These are phyloP conservation scores for Bacidia gigantensis DNA, from an alignment of 495 filamentous ascomycete genomes.

Conservation along the genomic window DNA sequence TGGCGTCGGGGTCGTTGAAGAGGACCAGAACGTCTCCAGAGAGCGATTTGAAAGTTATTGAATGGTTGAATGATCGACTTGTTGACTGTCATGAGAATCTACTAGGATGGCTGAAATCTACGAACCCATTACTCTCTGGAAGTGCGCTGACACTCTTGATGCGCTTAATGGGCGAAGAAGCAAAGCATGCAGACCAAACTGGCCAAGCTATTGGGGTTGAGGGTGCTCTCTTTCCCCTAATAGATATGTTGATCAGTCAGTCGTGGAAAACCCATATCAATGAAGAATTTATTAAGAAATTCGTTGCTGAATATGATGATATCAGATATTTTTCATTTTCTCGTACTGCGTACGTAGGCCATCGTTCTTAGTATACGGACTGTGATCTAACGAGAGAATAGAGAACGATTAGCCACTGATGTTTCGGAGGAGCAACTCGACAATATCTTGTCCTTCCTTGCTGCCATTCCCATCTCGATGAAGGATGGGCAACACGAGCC, in stretches of 20 bases:
- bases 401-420: background rate
- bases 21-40: slow-evolving; percentile 58
- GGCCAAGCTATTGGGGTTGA: slow-evolving; percentile 52
- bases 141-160: slow-evolving; percentile 65
- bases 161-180: slow-evolving; percentile 68
- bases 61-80: slow-evolving; percentile 67
- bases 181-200: slow-evolving; percentile 42
- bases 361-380: background rate
- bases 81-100: slow-evolving; percentile 46
- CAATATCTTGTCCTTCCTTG: slow-evolving; percentile 46
- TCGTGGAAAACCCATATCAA: slow-evolving; percentile 45
- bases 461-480: slow-evolving; percentile 47
- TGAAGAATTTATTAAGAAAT: slow-evolving; percentile 62
- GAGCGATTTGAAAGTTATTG: slow-evolving; percentile 37
- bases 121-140: slow-evolving; percentile 31
- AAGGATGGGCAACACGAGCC: slow-evolving; percentile 45
- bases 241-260: slow-evolving; percentile 51
- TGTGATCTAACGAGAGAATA: slow-evolving; percentile 2
- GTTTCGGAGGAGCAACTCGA: slow-evolving; percentile 29
- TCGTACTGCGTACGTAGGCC: slow-evolving; percentile 45
- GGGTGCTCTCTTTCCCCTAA: slow-evolving; percentile 45
- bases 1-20: slow-evolving; percentile 58
- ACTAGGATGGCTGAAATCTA: slow-evolving; percentile 40
- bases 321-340: slow-evolving; percentile 69
- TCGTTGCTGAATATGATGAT: slow-evolving; percentile 67